Base-by-base conservation (phyloP, 805 yeast species). In the Candida ipomoeae region DNA sequence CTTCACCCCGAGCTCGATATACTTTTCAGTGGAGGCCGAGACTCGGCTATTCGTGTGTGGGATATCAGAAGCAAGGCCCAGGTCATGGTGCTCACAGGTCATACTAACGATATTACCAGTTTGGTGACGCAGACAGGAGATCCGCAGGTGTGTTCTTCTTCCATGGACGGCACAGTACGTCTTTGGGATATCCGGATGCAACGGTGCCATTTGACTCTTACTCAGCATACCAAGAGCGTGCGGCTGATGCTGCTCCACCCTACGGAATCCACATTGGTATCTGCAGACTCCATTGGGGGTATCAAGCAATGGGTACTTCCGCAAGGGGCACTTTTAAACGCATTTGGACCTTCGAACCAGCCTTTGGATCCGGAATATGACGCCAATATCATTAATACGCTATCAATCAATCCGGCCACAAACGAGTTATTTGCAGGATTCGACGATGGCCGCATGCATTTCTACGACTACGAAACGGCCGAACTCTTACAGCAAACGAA, bases 151-250 rank as follows among this genome's bases (percentile, higher is more conserved):
- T 70, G 92, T 6, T 79, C 96, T 20, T 81, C 89, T 18, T 86
- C 96, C 0, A 83, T 82, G 78, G 99, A 94, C 65, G 76, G 86
- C 0, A 89, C 97, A 0, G 79, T 94, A 3, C 72, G 90, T 52
- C 70, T 91, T n/a, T 94, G 97, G 96, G 98, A 94, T 66, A 63
- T 89, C 29, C 80, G 86, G 3, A 89, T 90, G 18, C 96, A 92
- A 5, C 82, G 81, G 56, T 78, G 91, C 1, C 74, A 73, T 54
- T 73, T 86, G 13, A 82, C 88, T 0, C 64, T 95, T 29, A 90
- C 98, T 0, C 95, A 89, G 54, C 99, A 92, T 67, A 75, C 84
- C 40, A 87, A 88, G 62, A 78, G 91, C 23, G 86, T 94, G 1
- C 77, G 98, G 59, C 84, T 86, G 50, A 69, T 94, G 58, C 75